Percentiles rank a stretch among this genome's conserved stretches.
These are phyloP conservation scores for Tolypocladium pustulatum DNA, from an alignment of 2,329 filamentous ascomycete genomes.

Conservation along the genomic window DNA sequence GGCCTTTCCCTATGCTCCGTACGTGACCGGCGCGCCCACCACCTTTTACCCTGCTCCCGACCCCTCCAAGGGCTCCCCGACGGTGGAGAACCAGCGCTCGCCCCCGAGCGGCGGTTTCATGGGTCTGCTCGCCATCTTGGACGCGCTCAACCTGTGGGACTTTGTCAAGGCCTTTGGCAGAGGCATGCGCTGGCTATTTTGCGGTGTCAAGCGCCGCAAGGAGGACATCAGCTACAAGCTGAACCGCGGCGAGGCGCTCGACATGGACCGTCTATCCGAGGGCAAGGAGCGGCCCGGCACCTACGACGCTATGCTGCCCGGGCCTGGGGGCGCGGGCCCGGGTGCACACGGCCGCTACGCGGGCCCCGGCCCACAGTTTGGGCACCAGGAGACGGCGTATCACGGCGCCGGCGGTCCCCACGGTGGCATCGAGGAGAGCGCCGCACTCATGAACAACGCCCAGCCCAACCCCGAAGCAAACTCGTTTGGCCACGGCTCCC, in stretches of 20 bases:
- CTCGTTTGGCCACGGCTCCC: not conserved
- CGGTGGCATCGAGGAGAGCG: slow-evolving; percentile 23
- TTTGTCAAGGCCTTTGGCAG: slow-evolving; percentile 70
- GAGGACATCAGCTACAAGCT: slow-evolving; percentile 38
- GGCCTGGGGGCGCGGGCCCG: not conserved
- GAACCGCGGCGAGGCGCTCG: slow-evolving; percentile 18
- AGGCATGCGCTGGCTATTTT: slow-evolving; percentile 70
- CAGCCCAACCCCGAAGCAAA: slow-evolving; percentile 16
- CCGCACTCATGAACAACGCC: slow-evolving; percentile 30
- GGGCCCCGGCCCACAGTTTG: slow-evolving; percentile 14
- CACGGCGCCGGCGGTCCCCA: slow-evolving; percentile 22
- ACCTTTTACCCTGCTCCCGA: slow-evolving; percentile 38
- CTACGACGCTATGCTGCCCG: slow-evolving; percentile 13
- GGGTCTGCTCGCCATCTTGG: slow-evolving; percentile 53
- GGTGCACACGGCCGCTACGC: slow-evolving; percentile 16
- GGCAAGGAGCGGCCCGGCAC: slow-evolving; percentile 7
- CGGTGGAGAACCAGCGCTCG: slow-evolving; percentile 31
- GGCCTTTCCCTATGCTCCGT: slow-evolving; percentile 70
- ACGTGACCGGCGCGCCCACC: slow-evolving; percentile 36
- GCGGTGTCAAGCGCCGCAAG: slow-evolving; percentile 54
- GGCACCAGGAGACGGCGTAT: slow-evolving; percentile 25
- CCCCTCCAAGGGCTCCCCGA: slow-evolving; percentile 24
- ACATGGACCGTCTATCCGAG: slow-evolving; percentile 27
- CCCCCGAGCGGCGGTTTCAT: slow-evolving; percentile 53
- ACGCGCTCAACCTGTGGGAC: slow-evolving; percentile 75